These are phyloP conservation scores for Myxozyma monticola DNA, from an alignment of 805 yeast genomes.

Conservation along the genomic window DNA sequence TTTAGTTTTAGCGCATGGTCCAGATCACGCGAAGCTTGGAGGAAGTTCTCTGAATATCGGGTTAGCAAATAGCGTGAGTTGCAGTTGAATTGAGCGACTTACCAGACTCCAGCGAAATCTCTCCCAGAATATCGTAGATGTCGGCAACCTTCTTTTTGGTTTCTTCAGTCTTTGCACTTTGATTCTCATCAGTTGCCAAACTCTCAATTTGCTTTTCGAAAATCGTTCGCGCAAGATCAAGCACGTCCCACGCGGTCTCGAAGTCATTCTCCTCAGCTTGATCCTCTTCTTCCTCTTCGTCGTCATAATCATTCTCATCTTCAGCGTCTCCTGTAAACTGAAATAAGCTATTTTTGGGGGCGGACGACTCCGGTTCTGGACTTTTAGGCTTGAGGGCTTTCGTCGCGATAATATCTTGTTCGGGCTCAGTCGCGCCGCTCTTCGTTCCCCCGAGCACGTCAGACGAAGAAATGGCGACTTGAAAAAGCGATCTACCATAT, in stretches of 20 bases:
- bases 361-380: constrained; percentile 36
- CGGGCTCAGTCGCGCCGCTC: constrained; percentile 7
- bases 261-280: constrained; percentile 63
- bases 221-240: constrained; percentile 73
- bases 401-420: constrained; percentile 27
- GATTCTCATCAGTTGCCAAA: constrained; percentile 23
- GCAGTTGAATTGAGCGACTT: constrained; percentile 1
- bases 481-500: constrained; percentile 80
- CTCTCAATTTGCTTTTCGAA: constrained; percentile 51
- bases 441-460: constrained; percentile 67
- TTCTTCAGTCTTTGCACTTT: constrained; percentile 36
- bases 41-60: constrained; percentile 64
- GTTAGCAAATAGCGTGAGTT: too few relatives aligned
- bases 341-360: constrained; percentile 17
- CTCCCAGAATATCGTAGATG: constrained; percentile 78
- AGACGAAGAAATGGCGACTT: constrained; percentile 69
- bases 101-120: constrained; percentile 76
- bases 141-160: constrained; percentile 63
- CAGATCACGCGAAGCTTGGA: constrained; percentile 73
- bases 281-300: constrained; percentile 38
- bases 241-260: constrained; percentile 81
- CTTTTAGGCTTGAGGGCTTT: constrained; percentile 33
- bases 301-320: constrained; percentile 39
- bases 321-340: constrained; percentile 34
- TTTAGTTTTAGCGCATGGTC: constrained; percentile 57